phyloP scores from a whole-genome alignment of 306 rosid genomes.

The Pyrus communis region DNA sequence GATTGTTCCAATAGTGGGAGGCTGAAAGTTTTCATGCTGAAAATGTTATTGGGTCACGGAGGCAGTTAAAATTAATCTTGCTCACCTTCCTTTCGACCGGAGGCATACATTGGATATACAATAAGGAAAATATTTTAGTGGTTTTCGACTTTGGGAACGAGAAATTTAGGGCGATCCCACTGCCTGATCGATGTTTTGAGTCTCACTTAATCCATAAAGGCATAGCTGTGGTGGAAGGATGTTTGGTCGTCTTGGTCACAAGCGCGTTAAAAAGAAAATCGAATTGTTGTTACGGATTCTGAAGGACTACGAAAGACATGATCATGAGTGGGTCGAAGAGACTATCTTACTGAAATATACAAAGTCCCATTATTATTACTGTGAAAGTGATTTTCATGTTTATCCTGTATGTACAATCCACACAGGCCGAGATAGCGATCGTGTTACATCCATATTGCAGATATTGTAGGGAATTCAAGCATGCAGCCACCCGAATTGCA shows the following conservation, averaged over 20 bases:
- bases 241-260: not conserved
- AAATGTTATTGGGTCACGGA: no score
- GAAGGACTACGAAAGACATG: not conserved
- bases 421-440: not conserved
- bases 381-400: not conserved
- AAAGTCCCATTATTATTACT: no score
- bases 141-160: no score
- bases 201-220: no score
- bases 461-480: no score
- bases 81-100: not conserved
- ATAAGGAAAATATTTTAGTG: no score
- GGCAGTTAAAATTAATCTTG: no score
- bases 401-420: not conserved
- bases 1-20: not conserved
- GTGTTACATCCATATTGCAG: not conserved
- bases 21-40: no score
- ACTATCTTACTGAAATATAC: not conserved
- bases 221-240: not conserved
- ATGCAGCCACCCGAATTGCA: not conserved
- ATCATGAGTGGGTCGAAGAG: not conserved
- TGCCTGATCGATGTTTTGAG: no score
- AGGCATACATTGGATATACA: no score
- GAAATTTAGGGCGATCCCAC: no score
- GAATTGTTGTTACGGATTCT: not conserved
- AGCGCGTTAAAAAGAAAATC: not conserved